A percentile compares a stretch with the other conserved stretches of the same genome.
phyloP scores from a whole-genome alignment of 345 rosid genomes.

The Aquilaria sinensis region DNA sequence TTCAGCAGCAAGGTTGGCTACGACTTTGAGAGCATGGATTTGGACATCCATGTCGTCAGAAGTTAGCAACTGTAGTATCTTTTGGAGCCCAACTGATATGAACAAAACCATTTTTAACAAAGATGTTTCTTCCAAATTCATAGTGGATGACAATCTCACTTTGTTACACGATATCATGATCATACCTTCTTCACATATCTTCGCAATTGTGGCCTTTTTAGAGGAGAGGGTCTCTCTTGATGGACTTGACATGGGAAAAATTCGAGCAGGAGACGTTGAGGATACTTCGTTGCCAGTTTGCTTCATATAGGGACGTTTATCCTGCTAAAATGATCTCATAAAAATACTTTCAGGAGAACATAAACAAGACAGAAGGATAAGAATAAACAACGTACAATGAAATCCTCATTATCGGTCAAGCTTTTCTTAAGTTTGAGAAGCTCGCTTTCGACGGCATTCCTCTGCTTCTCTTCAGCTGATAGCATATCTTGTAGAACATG shows the following conservation, averaged over 20 bases:
- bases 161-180: background rate
- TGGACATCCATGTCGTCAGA: conserved; percentile 89
- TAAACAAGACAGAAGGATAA: background rate
- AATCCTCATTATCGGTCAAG: conserved; percentile 45
- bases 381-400: conserved; percentile 34
- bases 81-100: conserved; percentile 71
- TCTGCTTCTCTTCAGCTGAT: conserved; percentile 57
- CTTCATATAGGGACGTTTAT: conserved; percentile 39
- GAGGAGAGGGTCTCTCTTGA: conserved; percentile 52
- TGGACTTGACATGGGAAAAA: conserved; percentile 45
- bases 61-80: conserved; percentile 63
- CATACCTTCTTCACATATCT: conserved; percentile 92
- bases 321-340: conserved; percentile 27
- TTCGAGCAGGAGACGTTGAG: conserved; percentile 26
- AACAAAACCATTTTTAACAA: background rate
- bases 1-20: conserved; percentile 98
- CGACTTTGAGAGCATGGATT: conserved; percentile 86
- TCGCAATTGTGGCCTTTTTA: conserved; percentile 85
- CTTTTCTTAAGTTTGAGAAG: conserved; percentile 51
- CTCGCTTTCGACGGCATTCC: conserved; percentile 60
- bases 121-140: background rate
- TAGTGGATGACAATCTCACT: background rate
- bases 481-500: conserved; percentile 47
- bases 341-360: conserved; percentile 7
- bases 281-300: conserved; percentile 46